A percentile compares a stretch with the other conserved stretches of the same genome.
phyloP scores from a whole-genome alignment of 2,329 filamentous ascomycete genomes.

The Neofusicoccum cordaticola region DNA sequence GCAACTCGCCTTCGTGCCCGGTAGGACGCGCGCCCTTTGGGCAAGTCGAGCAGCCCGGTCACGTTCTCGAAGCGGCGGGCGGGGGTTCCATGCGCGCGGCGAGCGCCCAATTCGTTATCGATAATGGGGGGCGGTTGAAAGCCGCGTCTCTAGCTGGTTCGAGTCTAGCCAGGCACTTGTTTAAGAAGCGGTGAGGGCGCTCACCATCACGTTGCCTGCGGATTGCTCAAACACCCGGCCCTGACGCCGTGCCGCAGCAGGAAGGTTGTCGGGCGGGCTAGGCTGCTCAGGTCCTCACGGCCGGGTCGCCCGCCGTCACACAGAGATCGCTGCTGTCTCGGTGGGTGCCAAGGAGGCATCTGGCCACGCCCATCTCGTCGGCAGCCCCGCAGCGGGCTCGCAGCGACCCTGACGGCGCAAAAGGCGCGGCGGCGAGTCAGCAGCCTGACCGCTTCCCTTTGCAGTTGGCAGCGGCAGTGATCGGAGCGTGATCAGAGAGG shows the following conservation, averaged over 20 bases:
- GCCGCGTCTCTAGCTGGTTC: slow-evolving; percentile 5
- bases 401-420: neutral
- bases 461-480: neutral
- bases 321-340: slow-evolving; percentile 10
- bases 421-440: slow-evolving; percentile 2
- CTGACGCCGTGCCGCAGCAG: slow-evolving; percentile 2
- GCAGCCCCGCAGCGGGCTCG: slow-evolving; percentile 9
- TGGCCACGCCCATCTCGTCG: neutral
- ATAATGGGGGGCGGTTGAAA: neutral
- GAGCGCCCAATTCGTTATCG: neutral
- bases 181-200: slow-evolving; percentile 10
- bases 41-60: slow-evolving; percentile 5
- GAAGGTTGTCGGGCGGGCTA: neutral
- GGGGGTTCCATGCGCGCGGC: neutral
- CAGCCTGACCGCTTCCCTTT: slow-evolving; percentile 11
- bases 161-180: slow-evolving; percentile 16
- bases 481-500: slow-evolving; percentile 15
- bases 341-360: neutral
- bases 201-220: slow-evolving; percentile 5
- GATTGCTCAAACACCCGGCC: neutral
- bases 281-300: neutral
- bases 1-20: neutral
- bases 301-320: slow-evolving; percentile 7
- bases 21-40: neutral
- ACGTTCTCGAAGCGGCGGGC: slow-evolving; percentile 8